Base-by-base conservation (phyloP, 208 protist genomes). In the Acanthamoeba culbertsoni region DNA sequence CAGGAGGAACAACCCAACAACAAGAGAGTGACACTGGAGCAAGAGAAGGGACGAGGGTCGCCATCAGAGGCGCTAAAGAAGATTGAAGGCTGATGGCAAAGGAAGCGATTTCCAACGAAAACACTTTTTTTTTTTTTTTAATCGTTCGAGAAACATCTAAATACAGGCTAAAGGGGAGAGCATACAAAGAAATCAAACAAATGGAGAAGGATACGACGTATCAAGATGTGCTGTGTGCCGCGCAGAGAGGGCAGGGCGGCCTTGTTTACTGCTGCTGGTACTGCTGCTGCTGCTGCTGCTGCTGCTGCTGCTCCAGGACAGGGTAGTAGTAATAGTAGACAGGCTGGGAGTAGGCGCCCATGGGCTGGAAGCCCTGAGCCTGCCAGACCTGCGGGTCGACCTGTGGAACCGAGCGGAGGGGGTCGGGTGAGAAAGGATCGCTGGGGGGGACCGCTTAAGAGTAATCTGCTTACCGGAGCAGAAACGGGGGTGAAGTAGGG, bases 321-420 rank as follows among this genome's bases (percentile, higher is more conserved):
- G 82, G 82, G 53, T 90, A 68, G 53, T 90, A 90, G 82, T 90
- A 90, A 33, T 90, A 90, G 53, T 51, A n/a, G 48, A 89, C 31
- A 23, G 57, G 48, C 57, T 62, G 82, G 16, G 75, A 86, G 75
- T 86, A 86, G 43, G 75, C 43, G 33, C 82, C 82, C 82, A 65
- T 46, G 28, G 75, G 75, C 53, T 90, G 82, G 57, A 48, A 65
- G 53, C 82, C 82, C 53, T 90, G 82, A 33, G 51, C 5, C 63
- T 73, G 82, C 79, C 45, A 63, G 45, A 26, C 48, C 82, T 90
- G 82, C 28, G 53, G 18, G 10, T 62, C 82, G 33, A 46, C 75
- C 75, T 62, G 28, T 14, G 40, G 28, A 63, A 7, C 0, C 16
- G 2, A 1, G 4, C n/a, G 20, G 28, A 46, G 31, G 7, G 8